Conservation (phyloP, 495 filamentous ascomycete genomes). For the Trichoderma reesei region DNA sequence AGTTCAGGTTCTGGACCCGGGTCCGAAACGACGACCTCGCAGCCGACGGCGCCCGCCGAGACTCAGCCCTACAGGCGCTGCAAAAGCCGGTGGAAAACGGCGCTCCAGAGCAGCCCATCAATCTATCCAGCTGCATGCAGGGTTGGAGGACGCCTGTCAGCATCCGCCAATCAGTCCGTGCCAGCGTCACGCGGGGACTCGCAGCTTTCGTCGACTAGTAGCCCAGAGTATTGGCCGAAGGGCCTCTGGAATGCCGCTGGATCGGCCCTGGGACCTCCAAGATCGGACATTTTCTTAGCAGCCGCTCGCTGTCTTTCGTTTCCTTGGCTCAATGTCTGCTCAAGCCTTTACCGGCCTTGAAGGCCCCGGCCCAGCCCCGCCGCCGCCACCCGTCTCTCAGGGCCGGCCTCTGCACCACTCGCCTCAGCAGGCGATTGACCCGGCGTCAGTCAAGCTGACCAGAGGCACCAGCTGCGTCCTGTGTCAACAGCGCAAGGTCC, state of each 20-base stretch:
- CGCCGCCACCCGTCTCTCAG: neutral
- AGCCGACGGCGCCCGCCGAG: neutral
- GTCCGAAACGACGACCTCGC: neutral
- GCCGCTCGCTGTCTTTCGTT: neutral
- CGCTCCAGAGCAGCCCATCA: neutral
- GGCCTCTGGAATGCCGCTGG: neutral
- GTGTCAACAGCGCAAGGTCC: slow-evolving; percentile 58
- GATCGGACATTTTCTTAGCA: neutral
- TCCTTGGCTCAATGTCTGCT: neutral
- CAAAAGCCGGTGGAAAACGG: neutral
- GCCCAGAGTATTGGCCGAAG: neutral
- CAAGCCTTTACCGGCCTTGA: neutral
- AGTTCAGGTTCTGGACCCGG: slow-evolving; percentile 6
- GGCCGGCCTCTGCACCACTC: slow-evolving; percentile 1
- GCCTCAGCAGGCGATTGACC: slow-evolving; percentile 19
- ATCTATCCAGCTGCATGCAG: neutral
- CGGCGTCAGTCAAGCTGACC: slow-evolving; percentile 39
- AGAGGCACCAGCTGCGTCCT: slow-evolving; percentile 52
- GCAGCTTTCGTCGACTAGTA: neutral
- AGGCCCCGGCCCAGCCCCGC: slow-evolving; percentile 3
- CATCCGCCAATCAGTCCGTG: neutral
- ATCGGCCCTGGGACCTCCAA: no score
- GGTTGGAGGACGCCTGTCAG: neutral
- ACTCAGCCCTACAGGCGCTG: slow-evolving; percentile 4
- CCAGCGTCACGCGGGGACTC: neutral